Conservation (phyloP, 768 basidiomycete species). For the Mycena crocata region DNA sequence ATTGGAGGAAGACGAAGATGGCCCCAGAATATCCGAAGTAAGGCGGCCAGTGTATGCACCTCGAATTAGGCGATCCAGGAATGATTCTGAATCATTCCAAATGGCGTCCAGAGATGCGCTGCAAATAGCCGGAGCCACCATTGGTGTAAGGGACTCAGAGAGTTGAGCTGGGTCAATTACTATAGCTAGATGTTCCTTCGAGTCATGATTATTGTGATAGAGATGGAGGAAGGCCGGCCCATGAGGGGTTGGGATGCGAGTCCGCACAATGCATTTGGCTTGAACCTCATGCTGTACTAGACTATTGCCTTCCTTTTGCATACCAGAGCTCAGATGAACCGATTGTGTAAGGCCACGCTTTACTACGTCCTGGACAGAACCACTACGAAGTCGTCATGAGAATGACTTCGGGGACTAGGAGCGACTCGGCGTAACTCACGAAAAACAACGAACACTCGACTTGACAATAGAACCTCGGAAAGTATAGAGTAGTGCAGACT, state of each 20-base stretch:
- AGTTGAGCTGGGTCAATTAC: constrained; percentile 94
- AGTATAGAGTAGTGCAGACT: too few relatives aligned
- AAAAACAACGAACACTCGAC: too few relatives aligned
- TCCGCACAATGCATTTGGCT: constrained; percentile 95
- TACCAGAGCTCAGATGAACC: too few relatives aligned
- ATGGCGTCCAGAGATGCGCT: constrained; percentile 83
- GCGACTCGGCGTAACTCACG: too few relatives aligned
- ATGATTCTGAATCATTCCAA: constrained; percentile 89
- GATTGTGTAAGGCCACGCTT: too few relatives aligned
- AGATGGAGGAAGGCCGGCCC: constrained; percentile 93
- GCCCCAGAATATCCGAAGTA: constrained; percentile 61
- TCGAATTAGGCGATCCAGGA: constrained; percentile 91
- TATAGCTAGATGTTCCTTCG: constrained; percentile 95
- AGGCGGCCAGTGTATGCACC: constrained; percentile 94
- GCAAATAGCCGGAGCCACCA: constrained; percentile 74
- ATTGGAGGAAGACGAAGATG: constrained; percentile 52
- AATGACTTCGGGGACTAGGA: too few relatives aligned
- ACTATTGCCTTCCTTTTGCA: too few relatives aligned
- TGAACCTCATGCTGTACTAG: too few relatives aligned
- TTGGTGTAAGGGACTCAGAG: constrained; percentile 49
- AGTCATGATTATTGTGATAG: constrained; percentile 93
- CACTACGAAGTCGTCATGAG: too few relatives aligned
- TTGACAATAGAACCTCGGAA: too few relatives aligned
- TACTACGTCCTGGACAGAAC: too few relatives aligned
- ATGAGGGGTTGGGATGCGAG: constrained; percentile 96